Evolutionary conservation across 441 rosid species (phyloP).

Genomic region (Gossypium trilobum): DNA sequence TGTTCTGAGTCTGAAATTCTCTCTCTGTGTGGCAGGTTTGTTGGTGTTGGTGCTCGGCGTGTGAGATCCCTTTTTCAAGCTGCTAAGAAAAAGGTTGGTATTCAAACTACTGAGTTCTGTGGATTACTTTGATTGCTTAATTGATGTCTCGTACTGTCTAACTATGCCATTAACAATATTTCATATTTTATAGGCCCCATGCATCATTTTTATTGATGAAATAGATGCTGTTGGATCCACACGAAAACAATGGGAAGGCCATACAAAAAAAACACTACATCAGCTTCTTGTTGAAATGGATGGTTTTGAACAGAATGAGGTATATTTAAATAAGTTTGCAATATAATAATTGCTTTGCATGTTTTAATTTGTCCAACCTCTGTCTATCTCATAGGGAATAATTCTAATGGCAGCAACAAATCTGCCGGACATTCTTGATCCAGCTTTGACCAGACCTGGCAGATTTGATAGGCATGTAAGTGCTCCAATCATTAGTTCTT

Average conservation of each 20-base stretch:
- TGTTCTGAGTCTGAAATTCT: conserved; percentile 5
- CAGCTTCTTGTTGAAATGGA: conserved; percentile 97
- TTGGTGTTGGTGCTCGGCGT: conserved; percentile 95
- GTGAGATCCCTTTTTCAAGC: conserved; percentile 95
- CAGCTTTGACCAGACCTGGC: conserved; percentile 98
- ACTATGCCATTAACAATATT: neutral
- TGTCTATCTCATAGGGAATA: conserved; percentile 54
- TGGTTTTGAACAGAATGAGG: conserved; percentile 98
- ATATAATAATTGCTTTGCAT: conserved; percentile 4
- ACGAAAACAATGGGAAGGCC: conserved; percentile 98
- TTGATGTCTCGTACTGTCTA: neutral
- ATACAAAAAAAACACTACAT: conserved; percentile 93
- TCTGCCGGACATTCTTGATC: conserved; percentile 96
- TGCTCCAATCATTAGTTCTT: conserved; percentile 14
- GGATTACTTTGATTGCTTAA: neutral
- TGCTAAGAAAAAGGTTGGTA: conserved; percentile 80
- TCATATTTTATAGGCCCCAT: conserved; percentile 59
- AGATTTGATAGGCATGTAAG: conserved; percentile 98
- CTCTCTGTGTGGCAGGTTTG: conserved; percentile 56
- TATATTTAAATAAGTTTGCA: conserved; percentile 21
- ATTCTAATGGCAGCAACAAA: conserved; percentile 97
- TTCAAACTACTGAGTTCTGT: neutral
- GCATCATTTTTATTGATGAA: conserved; percentile 94
- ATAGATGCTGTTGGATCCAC: conserved; percentile 97
- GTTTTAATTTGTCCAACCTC: conserved; percentile 14